Percentiles rank a stretch among this genome's conserved stretches.
These are phyloP conservation scores for Dactylonectria estremocensis DNA, from an alignment of 2,329 filamentous ascomycete species.

Conservation along the genomic window DNA sequence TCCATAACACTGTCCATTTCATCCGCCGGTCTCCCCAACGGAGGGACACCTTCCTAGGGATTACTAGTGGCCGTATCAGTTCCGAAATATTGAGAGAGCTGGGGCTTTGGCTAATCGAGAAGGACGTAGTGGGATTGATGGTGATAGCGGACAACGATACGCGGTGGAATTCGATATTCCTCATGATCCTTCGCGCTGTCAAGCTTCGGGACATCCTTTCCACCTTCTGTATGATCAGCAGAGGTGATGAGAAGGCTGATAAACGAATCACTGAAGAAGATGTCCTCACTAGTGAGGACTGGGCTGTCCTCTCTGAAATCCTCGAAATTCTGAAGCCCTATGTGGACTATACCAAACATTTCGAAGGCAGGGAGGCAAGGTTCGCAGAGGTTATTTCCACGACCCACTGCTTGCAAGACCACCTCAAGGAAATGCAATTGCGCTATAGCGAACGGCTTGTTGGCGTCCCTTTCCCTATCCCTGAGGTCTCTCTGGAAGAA, in stretches of 20 bases:
- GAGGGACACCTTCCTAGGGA: background rate
- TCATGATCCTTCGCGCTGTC: slow-evolving; percentile 10
- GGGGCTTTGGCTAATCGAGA: background rate
- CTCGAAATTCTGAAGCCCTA: background rate
- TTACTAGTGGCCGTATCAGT: background rate
- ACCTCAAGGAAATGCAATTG: background rate
- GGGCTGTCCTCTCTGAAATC: background rate
- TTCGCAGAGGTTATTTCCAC: background rate
- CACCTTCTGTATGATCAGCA: background rate
- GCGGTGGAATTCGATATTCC: slow-evolving; percentile 2
- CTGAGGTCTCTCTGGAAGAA: background rate
- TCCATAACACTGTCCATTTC: background rate
- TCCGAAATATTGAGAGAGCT: background rate
- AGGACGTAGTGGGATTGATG: background rate
- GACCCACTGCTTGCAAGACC: background rate
- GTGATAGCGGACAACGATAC: background rate
- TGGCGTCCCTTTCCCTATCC: background rate
- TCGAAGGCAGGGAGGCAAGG: background rate
- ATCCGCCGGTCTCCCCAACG: background rate
- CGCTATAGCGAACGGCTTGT: background rate
- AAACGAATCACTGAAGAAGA: background rate
- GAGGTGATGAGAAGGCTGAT: background rate
- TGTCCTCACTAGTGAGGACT: background rate
- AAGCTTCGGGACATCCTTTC: background rate
- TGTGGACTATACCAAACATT: background rate